phyloP scores from a whole-genome alignment of 345 rosid species.

The Lepidium africanum region DNA sequence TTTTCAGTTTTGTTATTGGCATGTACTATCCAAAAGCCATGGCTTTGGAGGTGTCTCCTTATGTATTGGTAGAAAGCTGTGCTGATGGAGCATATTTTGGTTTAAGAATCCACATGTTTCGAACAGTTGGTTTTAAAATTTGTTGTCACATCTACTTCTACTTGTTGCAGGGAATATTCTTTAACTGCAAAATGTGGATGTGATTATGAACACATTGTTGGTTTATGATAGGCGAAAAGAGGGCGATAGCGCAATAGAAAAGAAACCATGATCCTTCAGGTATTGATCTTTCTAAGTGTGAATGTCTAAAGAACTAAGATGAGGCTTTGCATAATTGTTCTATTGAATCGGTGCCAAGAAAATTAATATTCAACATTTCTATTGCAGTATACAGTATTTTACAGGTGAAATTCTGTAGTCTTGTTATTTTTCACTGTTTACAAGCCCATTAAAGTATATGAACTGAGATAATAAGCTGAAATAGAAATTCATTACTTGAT shows the following conservation, averaged over 20 bases:
- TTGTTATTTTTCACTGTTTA: conserved; percentile 1
- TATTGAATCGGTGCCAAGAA: background rate
- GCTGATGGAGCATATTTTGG: background rate
- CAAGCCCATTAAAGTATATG: conserved; percentile 9
- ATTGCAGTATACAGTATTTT: conserved; percentile 19
- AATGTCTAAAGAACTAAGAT: background rate
- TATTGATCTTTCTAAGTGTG: conserved; percentile 2
- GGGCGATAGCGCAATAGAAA: background rate
- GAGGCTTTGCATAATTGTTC: background rate
- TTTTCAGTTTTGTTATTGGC: background rate
- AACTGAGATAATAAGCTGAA: background rate
- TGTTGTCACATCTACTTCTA: conserved; percentile 8
- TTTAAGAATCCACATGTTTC: background rate
- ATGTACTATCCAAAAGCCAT: background rate
- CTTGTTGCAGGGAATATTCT: conserved; percentile 38
- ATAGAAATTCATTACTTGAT: conserved; percentile 33
- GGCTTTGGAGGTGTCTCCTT: background rate
- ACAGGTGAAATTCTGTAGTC: background rate
- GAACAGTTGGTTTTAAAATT: background rate
- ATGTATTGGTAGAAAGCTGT: background rate
- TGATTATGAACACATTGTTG: conserved; percentile 37
- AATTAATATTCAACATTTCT: background rate
- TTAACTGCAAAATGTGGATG: conserved; percentile 35
- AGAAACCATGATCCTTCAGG: conserved; percentile 18
- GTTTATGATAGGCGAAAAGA: background rate